Evolutionary conservation across 106 monocot species (phyloP).

Genomic region (Apostasia ramifera): DNA sequence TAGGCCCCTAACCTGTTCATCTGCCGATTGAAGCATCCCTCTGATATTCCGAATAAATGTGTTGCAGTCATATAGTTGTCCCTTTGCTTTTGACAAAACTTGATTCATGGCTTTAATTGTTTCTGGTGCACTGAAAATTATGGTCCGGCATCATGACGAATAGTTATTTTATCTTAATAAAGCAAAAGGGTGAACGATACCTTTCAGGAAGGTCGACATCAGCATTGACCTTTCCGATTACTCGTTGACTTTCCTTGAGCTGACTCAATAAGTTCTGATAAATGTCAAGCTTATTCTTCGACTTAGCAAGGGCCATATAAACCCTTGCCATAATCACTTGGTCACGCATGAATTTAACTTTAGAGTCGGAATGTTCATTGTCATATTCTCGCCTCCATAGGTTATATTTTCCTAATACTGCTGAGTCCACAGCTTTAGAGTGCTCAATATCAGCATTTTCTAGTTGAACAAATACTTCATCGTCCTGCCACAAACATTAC

Average conservation of each 20-base stretch:
- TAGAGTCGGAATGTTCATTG: conserved; percentile 59
- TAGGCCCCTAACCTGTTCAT: conserved; percentile 59
- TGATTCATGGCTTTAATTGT: conserved; percentile 69
- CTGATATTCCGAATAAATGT: conserved; percentile 45
- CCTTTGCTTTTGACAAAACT: conserved; percentile 56
- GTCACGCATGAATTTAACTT: conserved; percentile 62
- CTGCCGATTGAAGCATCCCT: conserved; percentile 74
- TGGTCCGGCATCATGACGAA: background rate
- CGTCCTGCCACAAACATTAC: conserved; percentile 17
- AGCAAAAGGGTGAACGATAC: background rate
- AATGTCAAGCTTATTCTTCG: conserved; percentile 32
- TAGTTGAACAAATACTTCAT: conserved; percentile 53
- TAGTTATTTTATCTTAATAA: background rate
- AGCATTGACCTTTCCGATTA: conserved; percentile 52
- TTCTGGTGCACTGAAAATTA: conserved; percentile 42
- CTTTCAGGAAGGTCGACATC: conserved; percentile 49
- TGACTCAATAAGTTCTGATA: conserved; percentile 28
- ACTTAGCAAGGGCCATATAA: conserved; percentile 37
- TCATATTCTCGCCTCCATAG: conserved; percentile 74
- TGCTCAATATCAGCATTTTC: conserved; percentile 69
- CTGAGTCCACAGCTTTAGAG: conserved; percentile 69
- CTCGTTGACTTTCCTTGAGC: conserved; percentile 63
- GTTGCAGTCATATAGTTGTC: conserved; percentile 58
- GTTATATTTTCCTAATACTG: conserved; percentile 68
- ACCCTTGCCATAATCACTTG: conserved; percentile 71